Base-by-base conservation (phyloP, 2,329 filamentous ascomycete species). In the Lachnellula cervina region DNA sequence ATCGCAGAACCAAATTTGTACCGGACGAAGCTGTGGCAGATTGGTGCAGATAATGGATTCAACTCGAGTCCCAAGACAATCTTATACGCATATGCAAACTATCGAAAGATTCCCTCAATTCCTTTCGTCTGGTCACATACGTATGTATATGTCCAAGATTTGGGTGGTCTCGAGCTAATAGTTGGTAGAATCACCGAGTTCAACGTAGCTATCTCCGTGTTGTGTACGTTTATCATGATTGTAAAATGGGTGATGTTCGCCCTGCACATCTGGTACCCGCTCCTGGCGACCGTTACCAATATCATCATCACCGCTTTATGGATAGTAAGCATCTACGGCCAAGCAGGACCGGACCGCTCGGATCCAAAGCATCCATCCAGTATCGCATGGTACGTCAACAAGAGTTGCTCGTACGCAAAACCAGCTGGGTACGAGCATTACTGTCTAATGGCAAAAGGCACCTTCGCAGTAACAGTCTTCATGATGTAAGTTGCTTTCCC, bases 141-240 rank as follows among this genome's bases (percentile, higher is more conserved):
- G 88, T 92, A 71, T 74, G 87, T 81, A 11, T 44, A 25, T 17
- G 28, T 43, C 28, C 46, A 34, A 21, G 28, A 53, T n/a, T 11
- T 28, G 14, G 17, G n/a, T 17, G 21, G 4, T 23, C 14, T 45
- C 28, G 21, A 45, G 35, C 49, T 48, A 3, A 9, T 5, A 52
- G 65, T 49, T n/a, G 38, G 46, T 67, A 92, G 88, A 54, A 76
- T 90, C 59, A 90, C 88, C 48, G 77, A 86, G 63, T 90, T 82
- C 74, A 90, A 92, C 67, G 82, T 91, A 63, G 86, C 86, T 67
- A 86, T 91, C 63, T 87, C 87, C 38, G 80, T 93, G 62, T 76
- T 90, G 52, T 85, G 83, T 56, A 86, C 89, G 70, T 93, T 93
- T 75, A 78, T 90, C 69, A 80, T 90, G 59, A 79, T 92, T 45